phyloP scores from a whole-genome alignment of 179 eudicot species.

The Silene coronaria region DNA sequence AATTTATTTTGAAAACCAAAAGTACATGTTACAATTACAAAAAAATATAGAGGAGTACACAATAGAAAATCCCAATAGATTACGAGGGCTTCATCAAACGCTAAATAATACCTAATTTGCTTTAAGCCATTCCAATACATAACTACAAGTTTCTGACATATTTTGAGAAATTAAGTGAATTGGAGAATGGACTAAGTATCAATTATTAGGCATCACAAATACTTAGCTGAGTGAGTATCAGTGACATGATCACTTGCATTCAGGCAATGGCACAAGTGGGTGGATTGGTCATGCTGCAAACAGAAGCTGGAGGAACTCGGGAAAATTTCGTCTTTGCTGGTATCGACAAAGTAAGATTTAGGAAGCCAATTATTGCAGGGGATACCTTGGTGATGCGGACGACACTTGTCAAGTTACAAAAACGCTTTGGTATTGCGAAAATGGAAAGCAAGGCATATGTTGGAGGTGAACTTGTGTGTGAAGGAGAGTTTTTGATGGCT shows the following conservation, averaged over 20 bases:
- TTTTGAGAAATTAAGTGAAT: background rate
- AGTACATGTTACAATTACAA: too few species aligned
- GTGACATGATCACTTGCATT: background rate
- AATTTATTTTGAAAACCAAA: too few species aligned
- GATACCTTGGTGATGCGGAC: constrained; percentile 95
- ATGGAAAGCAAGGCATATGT: constrained; percentile 99
- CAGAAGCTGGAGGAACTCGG: constrained; percentile 86
- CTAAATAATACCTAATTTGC: too few species aligned
- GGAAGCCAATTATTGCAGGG: constrained; percentile 96
- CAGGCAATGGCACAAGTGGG: constrained; percentile 99
- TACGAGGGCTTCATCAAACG: too few species aligned
- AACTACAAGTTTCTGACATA: too few species aligned
- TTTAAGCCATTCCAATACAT: too few species aligned
- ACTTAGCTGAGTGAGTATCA: background rate
- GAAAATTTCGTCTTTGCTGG: constrained; percentile 94
- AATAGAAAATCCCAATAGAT: too few species aligned
- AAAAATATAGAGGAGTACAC: too few species aligned
- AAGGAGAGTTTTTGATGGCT: constrained; percentile 97
- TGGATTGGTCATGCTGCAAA: constrained; percentile 86
- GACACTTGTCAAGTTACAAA: constrained; percentile 80
- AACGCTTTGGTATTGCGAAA: constrained; percentile 92
- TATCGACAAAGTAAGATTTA: constrained; percentile 85
- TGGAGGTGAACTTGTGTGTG: constrained; percentile 86
- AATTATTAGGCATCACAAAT: background rate
- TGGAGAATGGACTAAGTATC: background rate